Conservation (phyloP, 257 asterid genomes). For the Primulina eburnea region DNA sequence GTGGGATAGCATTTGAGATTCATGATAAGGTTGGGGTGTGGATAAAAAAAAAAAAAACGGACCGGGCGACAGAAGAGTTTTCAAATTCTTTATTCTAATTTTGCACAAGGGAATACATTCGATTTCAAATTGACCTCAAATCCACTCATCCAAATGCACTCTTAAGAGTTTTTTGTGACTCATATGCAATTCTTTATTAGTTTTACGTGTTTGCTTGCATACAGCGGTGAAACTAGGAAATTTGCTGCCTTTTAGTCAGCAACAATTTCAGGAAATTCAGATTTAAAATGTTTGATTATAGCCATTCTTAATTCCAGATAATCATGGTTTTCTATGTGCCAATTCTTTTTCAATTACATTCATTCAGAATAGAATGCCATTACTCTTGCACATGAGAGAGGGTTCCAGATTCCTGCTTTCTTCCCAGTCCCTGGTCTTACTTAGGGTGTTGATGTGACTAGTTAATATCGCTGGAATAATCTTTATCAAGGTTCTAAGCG, state of each 20-base stretch:
- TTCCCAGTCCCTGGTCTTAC: conserved; percentile 4
- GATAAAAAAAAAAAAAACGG: neutral
- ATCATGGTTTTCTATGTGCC: neutral
- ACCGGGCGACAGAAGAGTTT: no score
- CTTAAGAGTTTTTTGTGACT: neutral
- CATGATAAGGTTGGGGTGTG: neutral
- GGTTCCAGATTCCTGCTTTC: neutral
- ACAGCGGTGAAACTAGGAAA: neutral
- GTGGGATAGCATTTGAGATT: neutral
- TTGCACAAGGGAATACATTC: no score
- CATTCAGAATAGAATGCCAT: neutral
- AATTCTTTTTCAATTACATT: neutral
- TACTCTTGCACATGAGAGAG: conserved; percentile 8
- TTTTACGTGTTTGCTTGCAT: neutral
- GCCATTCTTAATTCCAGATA: neutral
- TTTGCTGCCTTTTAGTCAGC: neutral
- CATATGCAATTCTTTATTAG: neutral
- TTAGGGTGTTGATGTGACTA: neutral
- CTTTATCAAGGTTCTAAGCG: neutral
- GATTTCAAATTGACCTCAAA: no score
- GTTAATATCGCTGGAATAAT: neutral
- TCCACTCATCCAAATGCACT: no score
- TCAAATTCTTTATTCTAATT: no score
- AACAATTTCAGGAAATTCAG: neutral
- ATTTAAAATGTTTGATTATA: neutral